Conservation (phyloP, 139 green algal species). For the Chlamydomonas schloesseri region DNA sequence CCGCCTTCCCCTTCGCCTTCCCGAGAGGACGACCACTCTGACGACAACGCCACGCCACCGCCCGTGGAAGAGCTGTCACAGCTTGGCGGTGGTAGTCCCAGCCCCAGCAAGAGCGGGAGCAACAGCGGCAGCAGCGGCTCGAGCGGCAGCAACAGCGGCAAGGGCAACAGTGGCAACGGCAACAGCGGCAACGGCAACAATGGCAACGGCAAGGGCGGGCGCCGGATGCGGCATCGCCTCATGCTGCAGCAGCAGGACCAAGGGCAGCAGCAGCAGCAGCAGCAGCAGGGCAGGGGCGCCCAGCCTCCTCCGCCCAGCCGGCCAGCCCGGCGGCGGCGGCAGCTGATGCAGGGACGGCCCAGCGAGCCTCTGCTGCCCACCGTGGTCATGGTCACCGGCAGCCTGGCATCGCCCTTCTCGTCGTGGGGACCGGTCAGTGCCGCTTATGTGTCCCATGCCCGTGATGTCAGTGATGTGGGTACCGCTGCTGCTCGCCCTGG, state of each 20-base stretch:
- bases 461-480: too few species aligned
- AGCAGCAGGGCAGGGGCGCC: too few species aligned
- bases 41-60: too few species aligned
- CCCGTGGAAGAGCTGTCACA: background rate
- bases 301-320: too few species aligned
- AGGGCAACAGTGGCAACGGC: background rate
- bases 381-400: background rate
- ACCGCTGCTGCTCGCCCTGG: too few species aligned
- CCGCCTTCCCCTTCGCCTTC: background rate
- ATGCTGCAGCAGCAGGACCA: too few species aligned
- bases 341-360: background rate
- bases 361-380: background rate
- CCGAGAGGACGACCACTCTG: background rate
- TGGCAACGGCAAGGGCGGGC: background rate
- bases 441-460: too few species aligned
- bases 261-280: too few species aligned
- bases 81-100: too few species aligned
- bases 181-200: background rate
- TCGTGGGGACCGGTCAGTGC: conserved; percentile 34
- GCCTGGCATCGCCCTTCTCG: background rate
- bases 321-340: background rate
- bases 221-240: too few species aligned
- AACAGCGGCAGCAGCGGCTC: background rate
- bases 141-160: background rate
- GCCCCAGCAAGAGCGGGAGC: too few species aligned